Evolutionary conservation across 2,329 filamentous ascomycete genomes (phyloP), one percentile per base, ranked within the genome.

Genomic region (Metarhizium anisopliae): DNA sequence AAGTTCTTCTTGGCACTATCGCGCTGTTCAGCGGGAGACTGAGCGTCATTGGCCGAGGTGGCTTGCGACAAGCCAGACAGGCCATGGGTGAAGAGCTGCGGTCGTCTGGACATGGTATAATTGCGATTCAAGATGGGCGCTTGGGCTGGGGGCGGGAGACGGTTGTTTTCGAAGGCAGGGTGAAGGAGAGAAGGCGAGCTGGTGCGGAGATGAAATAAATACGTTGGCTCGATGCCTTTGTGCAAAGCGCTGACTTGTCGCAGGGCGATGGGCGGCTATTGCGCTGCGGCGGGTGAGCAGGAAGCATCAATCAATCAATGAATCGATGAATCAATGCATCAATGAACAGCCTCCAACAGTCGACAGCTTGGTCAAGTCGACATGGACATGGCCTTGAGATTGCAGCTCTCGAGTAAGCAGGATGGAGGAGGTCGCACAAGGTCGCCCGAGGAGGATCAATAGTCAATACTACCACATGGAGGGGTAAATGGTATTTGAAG

Each of bases 1-100:
- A 92, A 88, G 76, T 91, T 91, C 75, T 87, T 84, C 83, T 91
- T 91, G 56, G 87, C 87, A 71, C 87, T 84, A 70, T 89, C 87
- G 65, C 88, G 85, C 70, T 84, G 80, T 65, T 85, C 83, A 55
- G 88, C 86, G 30, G 88, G 87, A 10, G 87, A 89, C 60, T 78
- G 76, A 57, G 82, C 82, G 58, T 77, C 79, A 66, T 81, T 82
- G 51, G 80, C 73, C 59, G 81, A 78, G 62, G 79, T 77, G 68
- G 77, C 77, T 67, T 85, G 78, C 56, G 81, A 80, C 57, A 86
- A 77, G 56, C 76, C 74, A 36, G 86, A 83, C 57, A 89, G 79
- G 67, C 81, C 82, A 62, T 80, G 77, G 47, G 83, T 86, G 67
- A 85, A 81, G 68, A 85, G 75, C 56, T 77, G 73, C 40, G 82